Evolutionary conservation across 1,284 basidiomycete species (phyloP), one percentile per base, ranked within the genome.

Genomic region (Leccinum pallidistipes): DNA sequence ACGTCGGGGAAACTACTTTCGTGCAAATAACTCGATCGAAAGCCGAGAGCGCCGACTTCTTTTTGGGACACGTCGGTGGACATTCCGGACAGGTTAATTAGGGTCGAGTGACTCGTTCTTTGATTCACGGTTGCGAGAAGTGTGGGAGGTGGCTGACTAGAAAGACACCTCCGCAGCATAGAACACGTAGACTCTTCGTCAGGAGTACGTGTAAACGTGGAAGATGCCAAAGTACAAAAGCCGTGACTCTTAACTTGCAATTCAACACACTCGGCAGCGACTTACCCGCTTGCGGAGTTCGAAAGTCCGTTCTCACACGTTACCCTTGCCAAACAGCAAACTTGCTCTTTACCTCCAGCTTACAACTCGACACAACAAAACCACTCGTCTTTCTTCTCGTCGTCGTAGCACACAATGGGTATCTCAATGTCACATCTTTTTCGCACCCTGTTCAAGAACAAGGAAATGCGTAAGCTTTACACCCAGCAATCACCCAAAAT

Each of bases 371-470:
- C 72, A 69, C 43, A 18, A 45, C 45, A 63, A 72, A 64, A 73
- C 69, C 69, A 69, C 73, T 69, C 67, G 43, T 57, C 69, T 66
- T 70, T 71, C 70, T 68, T 71, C 69, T 71, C 71, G 66, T 71
- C 65, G 61, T 70, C 74, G 62, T 68, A 67, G 68, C 64, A 71
- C 75, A 80, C 74, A 76, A 95, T 95, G 93, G 93, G 94, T 89
- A 82, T 96, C 69, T 87, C 86, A 52, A 80, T 96, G 72, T 96
- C 94, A 69, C 85, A 80, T 73, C 82, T 95, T 59, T 87, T 97
- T 74, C 85, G 87, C 64, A 86, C 86, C 78, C 86, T 99, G 77
- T 96, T 99, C 74, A 97, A 97, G 81, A 98, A 98, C 87, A 97
- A 92, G 86, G 97, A 99, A 82, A 98, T 99, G 96, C 95, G 97